These are phyloP conservation scores for Quercus berberidifolia DNA, from an alignment of 306 rosid genomes.

Conservation along the genomic window DNA sequence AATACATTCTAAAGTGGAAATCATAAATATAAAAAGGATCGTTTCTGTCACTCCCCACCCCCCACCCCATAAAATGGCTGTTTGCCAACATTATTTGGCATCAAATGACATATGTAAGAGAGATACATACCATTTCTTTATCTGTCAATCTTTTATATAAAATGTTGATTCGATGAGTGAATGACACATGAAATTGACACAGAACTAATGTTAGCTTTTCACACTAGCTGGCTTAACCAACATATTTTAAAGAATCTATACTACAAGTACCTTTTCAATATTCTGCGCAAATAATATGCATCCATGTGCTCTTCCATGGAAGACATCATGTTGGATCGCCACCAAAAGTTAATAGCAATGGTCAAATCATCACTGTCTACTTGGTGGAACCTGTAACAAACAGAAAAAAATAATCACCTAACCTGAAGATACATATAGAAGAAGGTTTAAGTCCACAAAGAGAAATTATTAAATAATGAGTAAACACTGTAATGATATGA, in stretches of 20 bases:
- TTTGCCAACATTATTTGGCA: not conserved
- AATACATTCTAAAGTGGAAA: not conserved
- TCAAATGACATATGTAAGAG: not conserved
- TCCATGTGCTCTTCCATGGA: conserved; percentile 93
- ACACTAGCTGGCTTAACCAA: conserved; percentile 3
- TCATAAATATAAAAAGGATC: too few species aligned
- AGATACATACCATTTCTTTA: conserved; percentile 77
- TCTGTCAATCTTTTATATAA: conserved; percentile 57
- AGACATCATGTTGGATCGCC: conserved; percentile 68
- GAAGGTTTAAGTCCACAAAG: not conserved
- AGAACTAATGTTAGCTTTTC: conserved; percentile 40
- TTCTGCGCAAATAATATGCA: conserved; percentile 74
- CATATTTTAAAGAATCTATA: conserved; percentile 18
- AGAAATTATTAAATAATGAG: not conserved
- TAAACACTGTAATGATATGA: not conserved
- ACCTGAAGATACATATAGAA: not conserved
- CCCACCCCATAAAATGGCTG: not conserved
- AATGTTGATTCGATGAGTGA: conserved; percentile 32
- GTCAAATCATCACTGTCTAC: conserved; percentile 91
- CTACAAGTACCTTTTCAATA: conserved; percentile 73
- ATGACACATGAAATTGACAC: conserved; percentile 30
- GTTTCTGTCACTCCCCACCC: not conserved
- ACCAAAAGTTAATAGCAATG: conserved; percentile 92
- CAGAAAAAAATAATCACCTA: conserved; percentile 2
- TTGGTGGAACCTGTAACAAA: conserved; percentile 74